Conservation (phyloP, 176 grass and related monocot genomes). For the Elaeis guineensis region DNA sequence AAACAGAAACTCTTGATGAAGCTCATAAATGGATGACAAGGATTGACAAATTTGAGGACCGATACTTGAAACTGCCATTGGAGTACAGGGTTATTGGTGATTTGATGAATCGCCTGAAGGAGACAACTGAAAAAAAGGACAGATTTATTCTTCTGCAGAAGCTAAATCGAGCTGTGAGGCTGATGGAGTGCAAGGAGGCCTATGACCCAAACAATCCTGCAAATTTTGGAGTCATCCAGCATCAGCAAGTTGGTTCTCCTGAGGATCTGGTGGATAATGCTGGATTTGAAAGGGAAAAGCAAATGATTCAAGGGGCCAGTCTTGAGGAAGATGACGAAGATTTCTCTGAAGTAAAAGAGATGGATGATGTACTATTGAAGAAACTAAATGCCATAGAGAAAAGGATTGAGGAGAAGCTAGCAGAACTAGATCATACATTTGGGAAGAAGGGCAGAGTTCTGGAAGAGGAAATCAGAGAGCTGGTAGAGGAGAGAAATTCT, state of each 20-base stretch:
- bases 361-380: conserved; percentile 59
- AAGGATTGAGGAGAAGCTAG: conserved; percentile 65
- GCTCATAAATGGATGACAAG: conserved; percentile 78
- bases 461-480: conserved; percentile 69
- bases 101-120: conserved; percentile 80
- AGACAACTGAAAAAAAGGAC: conserved; percentile 54
- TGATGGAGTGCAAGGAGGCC: conserved; percentile 83
- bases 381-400: conserved; percentile 74
- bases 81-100: conserved; percentile 93
- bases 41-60: conserved; percentile 76
- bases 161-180: conserved; percentile 65
- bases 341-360: conserved; percentile 65
- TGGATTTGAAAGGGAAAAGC: conserved; percentile 71
- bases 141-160: conserved; percentile 81
- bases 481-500: conserved; percentile 76
- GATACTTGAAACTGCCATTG: conserved; percentile 60
- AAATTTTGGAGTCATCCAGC: conserved; percentile 82
- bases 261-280: conserved; percentile 54
- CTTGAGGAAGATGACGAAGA: conserved; percentile 44
- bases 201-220: conserved; percentile 73
- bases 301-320: conserved; percentile 50
- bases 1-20: conserved; percentile 71
- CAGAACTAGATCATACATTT: conserved; percentile 71
- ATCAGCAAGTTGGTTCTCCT: conserved; percentile 63
- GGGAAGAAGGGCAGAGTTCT: conserved; percentile 83